phyloP scores from a whole-genome alignment of 768 basidiomycete genomes.

The Aureoboletus auriporus region DNA sequence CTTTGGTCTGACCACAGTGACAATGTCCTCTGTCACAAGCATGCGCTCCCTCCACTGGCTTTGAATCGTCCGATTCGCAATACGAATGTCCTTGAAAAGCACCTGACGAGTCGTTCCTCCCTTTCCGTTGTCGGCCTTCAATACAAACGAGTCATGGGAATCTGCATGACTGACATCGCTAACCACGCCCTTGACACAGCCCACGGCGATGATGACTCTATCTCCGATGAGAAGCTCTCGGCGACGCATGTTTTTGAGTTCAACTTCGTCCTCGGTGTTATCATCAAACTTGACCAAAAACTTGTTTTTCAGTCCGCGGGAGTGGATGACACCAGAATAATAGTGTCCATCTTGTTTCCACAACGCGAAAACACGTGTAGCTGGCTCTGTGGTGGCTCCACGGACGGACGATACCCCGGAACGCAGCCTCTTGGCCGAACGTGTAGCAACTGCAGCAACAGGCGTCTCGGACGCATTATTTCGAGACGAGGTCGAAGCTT shows the following conservation, averaged over 20 bases:
- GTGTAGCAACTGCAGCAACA: slow-evolving; percentile 23
- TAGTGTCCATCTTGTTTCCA: slow-evolving; percentile 61
- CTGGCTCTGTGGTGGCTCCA: slow-evolving; percentile 13
- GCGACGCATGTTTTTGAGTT: slow-evolving; percentile 49
- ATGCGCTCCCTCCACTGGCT: slow-evolving; percentile 52
- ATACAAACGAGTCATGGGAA: slow-evolving; percentile 28
- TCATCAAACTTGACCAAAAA: slow-evolving; percentile 71
- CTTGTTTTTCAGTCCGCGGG: slow-evolving; percentile 23
- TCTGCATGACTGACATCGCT: slow-evolving; percentile 29
- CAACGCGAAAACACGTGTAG: slow-evolving; percentile 66
- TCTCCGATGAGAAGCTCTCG: slow-evolving; percentile 53
- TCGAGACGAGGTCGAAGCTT: slow-evolving; percentile 25
- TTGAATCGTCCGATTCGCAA: slow-evolving; percentile 48
- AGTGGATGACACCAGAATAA: slow-evolving; percentile 56
- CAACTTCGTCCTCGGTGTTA: slow-evolving; percentile 42
- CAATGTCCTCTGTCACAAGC: slow-evolving; percentile 40
- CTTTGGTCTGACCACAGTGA: slow-evolving; percentile 38
- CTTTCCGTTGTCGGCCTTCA: slow-evolving; percentile 39
- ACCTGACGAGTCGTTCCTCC: slow-evolving; percentile 26
- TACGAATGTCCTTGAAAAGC: slow-evolving; percentile 38
- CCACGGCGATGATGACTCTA: slow-evolving; percentile 41
- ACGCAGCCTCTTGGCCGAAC: slow-evolving; percentile 38
- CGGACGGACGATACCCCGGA: slow-evolving; percentile 31
- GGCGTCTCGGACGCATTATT: slow-evolving; percentile 24
- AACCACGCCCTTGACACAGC: slow-evolving; percentile 28